Evolutionary conservation across 106 monocot species (phyloP), one percentile per base, ranked within the genome.

Genomic region (Amphibolis antarctica): DNA sequence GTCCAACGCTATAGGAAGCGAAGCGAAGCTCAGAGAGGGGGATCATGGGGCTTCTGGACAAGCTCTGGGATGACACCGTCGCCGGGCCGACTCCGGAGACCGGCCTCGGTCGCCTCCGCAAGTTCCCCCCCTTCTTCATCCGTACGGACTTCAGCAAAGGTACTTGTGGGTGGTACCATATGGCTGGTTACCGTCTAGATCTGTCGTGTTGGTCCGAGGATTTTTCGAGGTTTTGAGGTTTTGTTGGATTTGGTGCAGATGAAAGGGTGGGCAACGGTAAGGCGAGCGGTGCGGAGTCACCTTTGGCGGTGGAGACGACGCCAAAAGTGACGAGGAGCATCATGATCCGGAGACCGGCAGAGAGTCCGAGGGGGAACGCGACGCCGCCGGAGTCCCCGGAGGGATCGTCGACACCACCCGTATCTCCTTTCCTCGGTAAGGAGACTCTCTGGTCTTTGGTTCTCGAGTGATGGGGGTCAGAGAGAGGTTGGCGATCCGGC

Each of bases 341-440:
- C 67, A 96, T 90, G 89, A 89, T 96, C 42, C 83, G 80, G 78
- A 75, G 76, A 54, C 89, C 94, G 28, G 60, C 82, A 5, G 63
- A 46, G 22, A 22, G 29, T 43, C 51, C 29, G 9, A 24, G 52
- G 28, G 18, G 30, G 18, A 43, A 53, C 64, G 85, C 67, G 19
- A 85, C 88, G 43, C 85, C 80, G 68, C 94, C 86, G 72, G 61
- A 65, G 24, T 85, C 86, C 7, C 82, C 85, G 53, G 86, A 72
- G 1, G 80, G 81, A n/a, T 30, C 29, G 20, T 68, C 74, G 13
- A 94, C 89, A 4, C 88, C 93, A 43, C 94, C 89, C 59, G 64
- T 82, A 18, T 96, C 96, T 2, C 96, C 96, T 9, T 89, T 96
- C 75, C 81, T 79, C 58, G 83, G 83, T 74, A 71, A 79, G 84